phyloP scores from a whole-genome alignment of 306 rosid genomes.

The Lablab purpureus region DNA sequence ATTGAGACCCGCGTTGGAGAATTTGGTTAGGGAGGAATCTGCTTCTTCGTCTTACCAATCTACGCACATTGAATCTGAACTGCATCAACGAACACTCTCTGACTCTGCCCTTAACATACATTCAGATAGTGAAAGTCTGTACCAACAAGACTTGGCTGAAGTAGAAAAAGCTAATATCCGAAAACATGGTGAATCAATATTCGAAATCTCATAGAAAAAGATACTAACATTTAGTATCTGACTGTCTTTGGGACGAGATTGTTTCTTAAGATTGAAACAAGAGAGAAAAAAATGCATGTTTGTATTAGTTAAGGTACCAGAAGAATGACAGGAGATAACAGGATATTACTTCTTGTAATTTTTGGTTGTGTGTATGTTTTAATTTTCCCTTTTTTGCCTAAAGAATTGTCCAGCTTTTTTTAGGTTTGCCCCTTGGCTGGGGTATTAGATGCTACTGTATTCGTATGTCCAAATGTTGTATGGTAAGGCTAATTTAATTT shows the following conservation, averaged over 20 bases:
- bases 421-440: slow-evolving; percentile 45
- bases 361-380: slow-evolving; percentile 45
- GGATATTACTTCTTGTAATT: not conserved
- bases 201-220: not conserved
- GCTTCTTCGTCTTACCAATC: slow-evolving; percentile 40
- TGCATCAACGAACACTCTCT: slow-evolving; percentile 34
- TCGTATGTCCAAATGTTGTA: slow-evolving; percentile 42
- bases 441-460: slow-evolving; percentile 37
- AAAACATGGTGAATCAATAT: not conserved
- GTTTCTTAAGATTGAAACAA: not conserved
- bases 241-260: not conserved
- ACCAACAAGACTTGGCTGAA: not conserved
- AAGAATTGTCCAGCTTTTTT: slow-evolving; percentile 14
- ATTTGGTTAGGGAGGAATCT: slow-evolving; percentile 50
- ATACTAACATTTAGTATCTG: not conserved
- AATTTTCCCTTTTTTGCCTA: not conserved
- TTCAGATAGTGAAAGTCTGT: slow-evolving; percentile 47
- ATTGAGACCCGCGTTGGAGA: slow-evolving; percentile 62
- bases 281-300: slow-evolving; percentile 41
- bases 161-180: not conserved
- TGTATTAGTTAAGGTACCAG: not conserved
- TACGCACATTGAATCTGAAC: not conserved
- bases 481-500: slow-evolving; percentile 43
- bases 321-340: slow-evolving; percentile 23
- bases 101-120: slow-evolving; percentile 42